phyloP scores from a whole-genome alignment of 2,329 filamentous ascomycete genomes.

The Fusarium buxicola region DNA sequence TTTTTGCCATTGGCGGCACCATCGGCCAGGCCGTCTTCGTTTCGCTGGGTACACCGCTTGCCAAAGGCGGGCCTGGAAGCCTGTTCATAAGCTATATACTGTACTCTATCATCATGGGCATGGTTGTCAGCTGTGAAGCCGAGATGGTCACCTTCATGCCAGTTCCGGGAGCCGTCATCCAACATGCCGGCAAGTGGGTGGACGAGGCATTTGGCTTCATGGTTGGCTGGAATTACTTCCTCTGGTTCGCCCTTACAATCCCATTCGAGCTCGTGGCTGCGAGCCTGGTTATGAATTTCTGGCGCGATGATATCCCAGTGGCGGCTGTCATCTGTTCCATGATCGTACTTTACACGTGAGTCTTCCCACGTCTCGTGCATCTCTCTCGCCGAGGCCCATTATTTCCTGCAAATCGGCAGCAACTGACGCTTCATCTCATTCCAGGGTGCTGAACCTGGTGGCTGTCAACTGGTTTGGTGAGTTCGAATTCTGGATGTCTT shows the following conservation, averaged over 20 bases:
- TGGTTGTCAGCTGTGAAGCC: conserved; percentile 71
- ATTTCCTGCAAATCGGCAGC: background rate
- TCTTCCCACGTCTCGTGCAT: background rate
- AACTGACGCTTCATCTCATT: conserved; percentile 41
- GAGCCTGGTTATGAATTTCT: conserved; percentile 53
- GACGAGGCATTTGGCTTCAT: conserved; percentile 70
- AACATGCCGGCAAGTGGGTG: conserved; percentile 71
- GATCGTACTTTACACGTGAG: conserved; percentile 67
- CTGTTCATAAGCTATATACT: conserved; percentile 67
- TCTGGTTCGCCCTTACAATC: conserved; percentile 53
- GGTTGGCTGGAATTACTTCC: conserved; percentile 55
- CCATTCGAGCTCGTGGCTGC: conserved; percentile 54
- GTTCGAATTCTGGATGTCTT: conserved; percentile 74
- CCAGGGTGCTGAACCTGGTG: conserved; percentile 68
- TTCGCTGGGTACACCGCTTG: conserved; percentile 65
- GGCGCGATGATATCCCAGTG: conserved; percentile 63
- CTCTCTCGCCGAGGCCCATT: background rate
- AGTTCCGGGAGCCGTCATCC: conserved; percentile 69
- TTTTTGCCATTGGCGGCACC: conserved; percentile 59
- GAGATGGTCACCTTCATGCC: conserved; percentile 73
- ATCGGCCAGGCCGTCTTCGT: conserved; percentile 69
- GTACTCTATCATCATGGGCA: conserved; percentile 64
- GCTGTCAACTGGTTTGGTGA: conserved; percentile 74
- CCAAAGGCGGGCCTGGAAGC: conserved; percentile 54
- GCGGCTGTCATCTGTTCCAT: conserved; percentile 67